Evolutionary conservation across 2,329 filamentous ascomycete genomes (phyloP).

Genomic region (Penicillium sp.): DNA sequence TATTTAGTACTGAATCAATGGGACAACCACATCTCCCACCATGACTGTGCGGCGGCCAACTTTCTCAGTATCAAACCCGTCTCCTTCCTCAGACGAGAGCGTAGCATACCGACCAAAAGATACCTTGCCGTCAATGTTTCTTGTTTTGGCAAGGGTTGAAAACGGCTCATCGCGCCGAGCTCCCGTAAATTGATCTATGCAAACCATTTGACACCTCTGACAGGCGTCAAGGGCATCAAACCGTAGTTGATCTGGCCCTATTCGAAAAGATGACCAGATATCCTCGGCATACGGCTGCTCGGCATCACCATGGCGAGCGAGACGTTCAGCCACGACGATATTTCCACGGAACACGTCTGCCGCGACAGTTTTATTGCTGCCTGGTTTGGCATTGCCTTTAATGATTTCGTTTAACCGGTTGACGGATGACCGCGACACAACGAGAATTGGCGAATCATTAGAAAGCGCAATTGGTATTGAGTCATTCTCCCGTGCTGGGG

Average conservation of each 20-base stretch:
- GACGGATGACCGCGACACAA: conserved; percentile 78
- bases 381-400: conserved; percentile 56
- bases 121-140: conserved; percentile 79
- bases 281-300: conserved; percentile 77
- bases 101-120: conserved; percentile 81
- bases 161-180: conserved; percentile 82
- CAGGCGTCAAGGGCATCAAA: conserved; percentile 76
- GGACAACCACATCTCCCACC: conserved; percentile 44
- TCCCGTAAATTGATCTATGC: conserved; percentile 82
- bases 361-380: conserved; percentile 59
- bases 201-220: conserved; percentile 93
- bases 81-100: conserved; percentile 36
- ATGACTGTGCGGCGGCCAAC: conserved; percentile 32
- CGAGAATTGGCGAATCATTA: conserved; percentile 91
- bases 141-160: conserved; percentile 81
- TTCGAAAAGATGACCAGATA: conserved; percentile 67
- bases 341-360: conserved; percentile 86
- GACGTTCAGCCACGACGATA: conserved; percentile 67
- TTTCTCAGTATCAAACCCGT: conserved; percentile 14
- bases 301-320: conserved; percentile 44
- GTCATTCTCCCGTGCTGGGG: conserved; percentile 53
- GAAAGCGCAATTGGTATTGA: conserved; percentile 69
- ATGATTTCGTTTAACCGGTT: conserved; percentile 76
- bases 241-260: conserved; percentile 52
- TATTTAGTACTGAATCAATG: conserved; percentile 24